These are phyloP conservation scores for Starmerella davenportii DNA, from an alignment of 805 yeast species.

Conservation along the genomic window DNA sequence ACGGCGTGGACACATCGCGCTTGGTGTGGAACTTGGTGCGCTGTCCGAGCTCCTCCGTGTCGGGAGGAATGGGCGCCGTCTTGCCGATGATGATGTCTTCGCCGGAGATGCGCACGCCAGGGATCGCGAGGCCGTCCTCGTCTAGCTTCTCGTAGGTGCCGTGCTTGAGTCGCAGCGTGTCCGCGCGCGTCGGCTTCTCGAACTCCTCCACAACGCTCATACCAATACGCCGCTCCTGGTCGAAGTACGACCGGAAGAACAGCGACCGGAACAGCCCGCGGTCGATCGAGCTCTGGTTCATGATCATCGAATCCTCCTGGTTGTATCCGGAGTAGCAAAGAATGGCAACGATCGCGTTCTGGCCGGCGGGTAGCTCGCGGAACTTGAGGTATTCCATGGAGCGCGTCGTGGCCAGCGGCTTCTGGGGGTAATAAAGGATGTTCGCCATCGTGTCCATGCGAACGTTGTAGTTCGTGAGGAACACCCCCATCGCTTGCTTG, in stretches of 20 bases:
- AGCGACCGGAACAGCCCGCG: slow-evolving; percentile 89
- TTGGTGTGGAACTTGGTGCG: slow-evolving; percentile 96
- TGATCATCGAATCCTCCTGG: slow-evolving; percentile 99
- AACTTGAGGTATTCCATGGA: slow-evolving; percentile 95
- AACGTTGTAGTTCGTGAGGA: slow-evolving; percentile 80
- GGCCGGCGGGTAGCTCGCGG: slow-evolving; percentile 97
- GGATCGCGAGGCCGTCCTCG: slow-evolving; percentile 94
- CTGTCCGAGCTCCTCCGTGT: slow-evolving; percentile 95
- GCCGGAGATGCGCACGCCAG: slow-evolving; percentile 97
- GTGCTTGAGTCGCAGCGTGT: slow-evolving; percentile 85
- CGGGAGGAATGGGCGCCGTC: slow-evolving; percentile 98
- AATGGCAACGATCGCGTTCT: slow-evolving; percentile 95
- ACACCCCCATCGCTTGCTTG: slow-evolving; percentile 99
- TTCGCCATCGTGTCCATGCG: slow-evolving; percentile 99
- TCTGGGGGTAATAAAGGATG: slow-evolving; percentile 90
- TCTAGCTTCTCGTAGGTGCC: slow-evolving; percentile 97
- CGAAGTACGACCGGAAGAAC: slow-evolving; percentile 95
- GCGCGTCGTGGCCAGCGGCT: slow-evolving; percentile 93
- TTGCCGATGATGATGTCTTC: slow-evolving; percentile 98
- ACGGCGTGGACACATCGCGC: slow-evolving; percentile 95
- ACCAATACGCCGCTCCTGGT: slow-evolving; percentile 95
- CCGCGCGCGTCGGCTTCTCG: slow-evolving; percentile 90
- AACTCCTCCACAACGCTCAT: slow-evolving; percentile 96
- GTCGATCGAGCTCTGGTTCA: slow-evolving; percentile 96
- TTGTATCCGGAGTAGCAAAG: slow-evolving; percentile 96